Evolutionary conservation across 352 stramenopile genomes (phyloP).

Genomic region (Globisporangium mamillatum): DNA sequence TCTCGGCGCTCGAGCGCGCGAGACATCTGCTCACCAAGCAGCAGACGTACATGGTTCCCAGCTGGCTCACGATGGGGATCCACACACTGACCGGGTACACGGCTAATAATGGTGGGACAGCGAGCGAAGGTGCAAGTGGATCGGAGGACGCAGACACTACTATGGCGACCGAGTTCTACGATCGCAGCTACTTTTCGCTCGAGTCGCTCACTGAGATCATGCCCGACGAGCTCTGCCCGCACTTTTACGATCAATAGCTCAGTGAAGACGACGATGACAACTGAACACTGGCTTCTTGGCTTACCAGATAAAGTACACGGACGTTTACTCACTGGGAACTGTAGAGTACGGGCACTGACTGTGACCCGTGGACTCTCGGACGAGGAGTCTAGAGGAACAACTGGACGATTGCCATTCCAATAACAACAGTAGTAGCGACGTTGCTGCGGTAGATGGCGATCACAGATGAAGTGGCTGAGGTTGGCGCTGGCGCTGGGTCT

Average conservation of each 20-base stretch:
- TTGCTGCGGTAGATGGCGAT: neutral
- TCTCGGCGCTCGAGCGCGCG: slow-evolving; percentile 48
- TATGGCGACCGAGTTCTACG: slow-evolving; percentile 45
- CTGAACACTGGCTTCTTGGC: neutral
- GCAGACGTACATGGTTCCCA: neutral
- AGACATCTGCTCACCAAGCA: slow-evolving; percentile 32
- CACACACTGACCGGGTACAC: slow-evolving; percentile 33
- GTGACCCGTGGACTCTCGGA: neutral
- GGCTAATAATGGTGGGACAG: neutral
- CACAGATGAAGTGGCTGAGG: neutral
- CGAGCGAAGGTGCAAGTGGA: neutral
- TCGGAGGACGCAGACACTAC: slow-evolving; percentile 16
- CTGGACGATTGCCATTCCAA: neutral
- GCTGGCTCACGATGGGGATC: slow-evolving; percentile 29
- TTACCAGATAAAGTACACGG: neutral
- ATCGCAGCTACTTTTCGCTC: slow-evolving; percentile 59
- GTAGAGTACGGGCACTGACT: neutral
- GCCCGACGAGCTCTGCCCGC: slow-evolving; percentile 50
- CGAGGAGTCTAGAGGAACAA: neutral
- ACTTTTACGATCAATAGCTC: slow-evolving; percentile 36
- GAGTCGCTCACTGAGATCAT: slow-evolving; percentile 49
- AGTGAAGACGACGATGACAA: neutral
- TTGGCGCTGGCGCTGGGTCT: neutral
- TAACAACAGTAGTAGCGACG: neutral
- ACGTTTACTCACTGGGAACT: neutral